Evolutionary conservation across 2,329 filamentous ascomycete species (phyloP).

Genomic region (Cyphellophora europaea): DNA sequence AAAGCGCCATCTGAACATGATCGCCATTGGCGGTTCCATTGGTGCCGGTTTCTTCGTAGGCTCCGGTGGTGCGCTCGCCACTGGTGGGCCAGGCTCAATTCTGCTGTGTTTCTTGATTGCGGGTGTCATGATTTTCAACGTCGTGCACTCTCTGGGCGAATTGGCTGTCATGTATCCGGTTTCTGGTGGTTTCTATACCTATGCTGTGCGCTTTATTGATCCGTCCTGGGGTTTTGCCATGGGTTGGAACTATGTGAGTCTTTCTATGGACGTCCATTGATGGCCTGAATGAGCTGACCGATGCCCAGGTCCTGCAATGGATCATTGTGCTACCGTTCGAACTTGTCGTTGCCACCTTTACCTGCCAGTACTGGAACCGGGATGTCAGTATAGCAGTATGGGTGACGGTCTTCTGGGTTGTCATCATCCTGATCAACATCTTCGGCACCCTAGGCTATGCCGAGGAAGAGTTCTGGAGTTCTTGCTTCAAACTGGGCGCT

Average conservation of each 20-base stretch:
- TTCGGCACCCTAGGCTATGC: constrained; percentile 77
- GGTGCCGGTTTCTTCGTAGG: constrained; percentile 67
- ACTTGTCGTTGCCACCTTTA: constrained; percentile 69
- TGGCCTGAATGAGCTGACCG: too few species aligned
- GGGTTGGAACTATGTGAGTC: constrained; percentile 27
- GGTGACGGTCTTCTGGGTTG: constrained; percentile 63
- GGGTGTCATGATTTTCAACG: constrained; percentile 82
- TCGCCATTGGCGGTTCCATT: constrained; percentile 70
- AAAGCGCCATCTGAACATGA: constrained; percentile 88
- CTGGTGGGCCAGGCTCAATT: constrained; percentile 66
- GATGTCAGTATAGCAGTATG: constrained; percentile 27
- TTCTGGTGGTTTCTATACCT: constrained; percentile 82
- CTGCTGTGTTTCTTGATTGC: constrained; percentile 68
- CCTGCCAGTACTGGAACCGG: constrained; percentile 60
- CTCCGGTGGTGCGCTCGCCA: constrained; percentile 60
- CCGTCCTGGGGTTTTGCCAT: constrained; percentile 48
- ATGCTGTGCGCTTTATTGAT: constrained; percentile 84
- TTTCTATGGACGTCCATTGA: too few species aligned
- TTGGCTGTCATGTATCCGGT: constrained; percentile 87
- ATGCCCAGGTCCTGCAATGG: constrained; percentile 43
- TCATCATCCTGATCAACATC: constrained; percentile 67
- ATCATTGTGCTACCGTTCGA: constrained; percentile 71
- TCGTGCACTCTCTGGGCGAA: constrained; percentile 86
- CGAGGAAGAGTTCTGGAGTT: constrained; percentile 73
- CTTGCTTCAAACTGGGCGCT: constrained; percentile 70